Evolutionary conservation across 345 rosid genomes (phyloP), one percentile per base, ranked within the genome.

Genomic region (Microthlaspi erraticum): DNA sequence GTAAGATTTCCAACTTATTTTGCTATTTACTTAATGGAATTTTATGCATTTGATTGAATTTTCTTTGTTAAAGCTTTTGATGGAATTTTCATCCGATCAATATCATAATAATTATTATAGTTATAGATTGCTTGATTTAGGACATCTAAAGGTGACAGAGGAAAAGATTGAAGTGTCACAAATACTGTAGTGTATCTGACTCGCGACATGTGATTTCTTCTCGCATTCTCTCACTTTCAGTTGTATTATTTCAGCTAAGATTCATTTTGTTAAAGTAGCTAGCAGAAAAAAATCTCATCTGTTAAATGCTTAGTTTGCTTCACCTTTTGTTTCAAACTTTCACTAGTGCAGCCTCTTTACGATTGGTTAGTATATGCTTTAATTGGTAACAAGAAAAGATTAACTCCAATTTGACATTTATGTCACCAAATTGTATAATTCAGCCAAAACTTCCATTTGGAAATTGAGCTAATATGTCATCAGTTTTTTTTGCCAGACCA

Each of bases 141-240:
- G 59, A 75, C 77, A 39, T 53, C 57, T 63, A 66, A 63, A 77
- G 73, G 71, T 67, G 71, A 76, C 77, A 52, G 71, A 64, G 5
- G 68, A 68, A 60, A 68, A 48, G 49, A 66, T 42, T 67, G 68
- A 64, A 74, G 54, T 76, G 74, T 70, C 78, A 73, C 39, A 42
- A 37, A 54, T 65, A 73, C 75, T 64, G 51, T 69, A 63, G 67
- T 44, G 34, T 37, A 59, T 73, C 84, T 81, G 82, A 80, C 76
- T 68, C 59, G 8, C 48, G 37, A 58, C 83, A 83, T 80, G 87
- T 81, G 89, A 59, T 74, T 61, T 65, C 56, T 37, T 70, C 74
- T 49, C 10, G 17, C 41, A 20, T 8, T 32, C 54, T 14, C 10
- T 63, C 55, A 62, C 45, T 43, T 14, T 73, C 53, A 68, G 70